Evolutionary conservation across 495 filamentous ascomycete genomes (phyloP), one percentile per base, ranked within the genome.

Genomic region (Neohortaea acidophila): DNA sequence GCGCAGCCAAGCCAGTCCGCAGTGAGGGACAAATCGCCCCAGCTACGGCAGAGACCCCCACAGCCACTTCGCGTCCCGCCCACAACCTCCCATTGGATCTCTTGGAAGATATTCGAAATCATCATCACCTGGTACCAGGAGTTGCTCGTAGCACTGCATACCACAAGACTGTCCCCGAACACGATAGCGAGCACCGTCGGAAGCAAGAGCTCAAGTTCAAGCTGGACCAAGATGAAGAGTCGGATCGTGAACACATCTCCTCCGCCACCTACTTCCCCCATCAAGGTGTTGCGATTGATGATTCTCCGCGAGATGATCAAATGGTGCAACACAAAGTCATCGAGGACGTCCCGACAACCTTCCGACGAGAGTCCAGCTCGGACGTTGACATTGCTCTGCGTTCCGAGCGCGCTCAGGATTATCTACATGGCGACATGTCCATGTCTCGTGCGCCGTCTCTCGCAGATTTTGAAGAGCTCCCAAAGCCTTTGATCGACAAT

Each of bases 241-340:
- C 83, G 28, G 81, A 81, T 17, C 74, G 85, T 54, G 89, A 96
- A 52, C 83, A 93, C 56, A 94, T 97, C 33, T 86, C 81, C 7
- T 94, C 87, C 27, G 87, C 87, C 9, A 66, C 93, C 36, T 97
- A 96, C 57, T 72, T 89, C 46, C 89, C 89, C 14, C 89, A 96
- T 62, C 75, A 59, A 68, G 69, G 37, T 69, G 69, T 51, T 64
- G 70, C 67, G 28, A 62, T 67, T 42, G 54, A 62, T 41, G 62
- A 72, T 40, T 47, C 41, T 13, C 46, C 46, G 14, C 44, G 37
- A 20, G 41, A 49, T 15, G 54, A 60, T 19, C 48, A 58, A 24
- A 49, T 49, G 25, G 37, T 30, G n/a, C 36, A 49, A 23, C 41
- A 37, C 21, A 33, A 41, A 19, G n/a, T 17, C 5, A 3, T 36